These are phyloP conservation scores for Talaromyces adpressus DNA, from an alignment of 495 filamentous ascomycete species.

Conservation along the genomic window DNA sequence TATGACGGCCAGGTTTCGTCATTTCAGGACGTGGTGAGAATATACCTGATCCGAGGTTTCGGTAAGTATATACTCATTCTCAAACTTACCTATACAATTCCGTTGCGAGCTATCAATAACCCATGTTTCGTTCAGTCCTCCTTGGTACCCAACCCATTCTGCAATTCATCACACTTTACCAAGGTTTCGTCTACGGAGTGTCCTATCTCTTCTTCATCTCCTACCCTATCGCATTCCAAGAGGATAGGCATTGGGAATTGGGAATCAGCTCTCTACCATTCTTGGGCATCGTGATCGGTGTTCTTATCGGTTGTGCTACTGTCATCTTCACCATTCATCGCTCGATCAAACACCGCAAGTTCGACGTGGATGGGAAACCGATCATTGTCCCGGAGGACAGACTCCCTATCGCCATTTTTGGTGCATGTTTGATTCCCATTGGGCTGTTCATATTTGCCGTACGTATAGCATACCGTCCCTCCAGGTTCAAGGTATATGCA, in stretches of 20 bases:
- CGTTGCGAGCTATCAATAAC: slow-evolving; percentile 1
- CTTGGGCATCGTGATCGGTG: slow-evolving; percentile 49
- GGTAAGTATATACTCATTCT: slow-evolving; percentile 27
- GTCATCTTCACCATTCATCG: slow-evolving; percentile 29
- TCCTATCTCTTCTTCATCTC: slow-evolving; percentile 62
- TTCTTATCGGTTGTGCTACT: slow-evolving; percentile 58
- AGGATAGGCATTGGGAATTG: slow-evolving; percentile 29
- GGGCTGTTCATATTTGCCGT: slow-evolving; percentile 49
- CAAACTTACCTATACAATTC: slow-evolving; percentile 5
- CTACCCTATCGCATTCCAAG: slow-evolving; percentile 57
- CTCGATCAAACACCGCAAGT: slow-evolving; percentile 23
- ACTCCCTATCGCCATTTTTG: slow-evolving; percentile 44
- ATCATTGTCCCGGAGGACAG: slow-evolving; percentile 39
- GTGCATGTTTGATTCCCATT: slow-evolving; percentile 38
- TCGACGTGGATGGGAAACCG: slow-evolving; percentile 16
- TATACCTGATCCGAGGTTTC: slow-evolving; percentile 38
- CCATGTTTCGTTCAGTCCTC: background rate
- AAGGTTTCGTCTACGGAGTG: slow-evolving; percentile 54
- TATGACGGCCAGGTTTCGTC: background rate
- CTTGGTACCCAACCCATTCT: background rate
- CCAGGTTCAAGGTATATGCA: background rate
- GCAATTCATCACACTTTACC: slow-evolving; percentile 56
- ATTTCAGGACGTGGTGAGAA: slow-evolving; percentile 28
- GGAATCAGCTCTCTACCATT: slow-evolving; percentile 61
- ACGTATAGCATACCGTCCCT: background rate